Conservation (phyloP, 1,284 basidiomycete species). For the Pterulicium gracile region DNA sequence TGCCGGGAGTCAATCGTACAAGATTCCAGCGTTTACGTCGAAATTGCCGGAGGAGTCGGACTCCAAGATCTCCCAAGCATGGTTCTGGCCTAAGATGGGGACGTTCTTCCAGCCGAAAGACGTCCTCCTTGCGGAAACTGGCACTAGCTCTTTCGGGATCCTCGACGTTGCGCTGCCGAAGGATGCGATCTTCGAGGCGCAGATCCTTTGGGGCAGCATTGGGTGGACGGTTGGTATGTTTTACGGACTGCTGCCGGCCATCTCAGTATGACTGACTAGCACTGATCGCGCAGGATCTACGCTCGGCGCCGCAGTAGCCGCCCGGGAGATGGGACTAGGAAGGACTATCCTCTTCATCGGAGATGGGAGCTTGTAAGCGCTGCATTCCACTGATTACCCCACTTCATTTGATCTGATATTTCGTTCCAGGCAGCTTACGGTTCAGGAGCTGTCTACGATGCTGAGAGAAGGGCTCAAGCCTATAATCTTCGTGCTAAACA, state of each 20-base stretch:
- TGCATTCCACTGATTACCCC: neutral
- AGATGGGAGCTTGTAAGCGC: slow-evolving; percentile 60
- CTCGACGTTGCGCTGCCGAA: slow-evolving; percentile 69
- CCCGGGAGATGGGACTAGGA: slow-evolving; percentile 48
- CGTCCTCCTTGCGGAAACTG: slow-evolving; percentile 81
- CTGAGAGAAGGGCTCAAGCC: slow-evolving; percentile 57
- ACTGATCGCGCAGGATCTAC: slow-evolving; percentile 30
- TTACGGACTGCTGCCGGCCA: too few species aligned
- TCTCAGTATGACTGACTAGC: slow-evolving; percentile 13
- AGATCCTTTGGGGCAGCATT: slow-evolving; percentile 82
- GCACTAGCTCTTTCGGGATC: slow-evolving; percentile 66
- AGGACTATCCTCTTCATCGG: slow-evolving; percentile 83
- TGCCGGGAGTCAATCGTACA: slow-evolving; percentile 26
- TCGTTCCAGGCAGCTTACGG: slow-evolving; percentile 48
- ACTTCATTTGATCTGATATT: neutral
- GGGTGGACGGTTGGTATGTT: slow-evolving; percentile 75
- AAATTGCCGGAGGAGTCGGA: slow-evolving; percentile 38
- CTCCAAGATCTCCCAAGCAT: slow-evolving; percentile 58
- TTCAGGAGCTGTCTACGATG: slow-evolving; percentile 76
- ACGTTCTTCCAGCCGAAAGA: slow-evolving; percentile 72
- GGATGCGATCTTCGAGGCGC: slow-evolving; percentile 54
- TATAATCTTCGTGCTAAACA: slow-evolving; percentile 82
- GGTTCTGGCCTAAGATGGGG: slow-evolving; percentile 81
- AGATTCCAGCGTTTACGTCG: slow-evolving; percentile 37
- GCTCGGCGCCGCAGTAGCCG: slow-evolving; percentile 73